Base-by-base conservation (phyloP, 345 rosid species). In the Cochlearia excelsa region DNA sequence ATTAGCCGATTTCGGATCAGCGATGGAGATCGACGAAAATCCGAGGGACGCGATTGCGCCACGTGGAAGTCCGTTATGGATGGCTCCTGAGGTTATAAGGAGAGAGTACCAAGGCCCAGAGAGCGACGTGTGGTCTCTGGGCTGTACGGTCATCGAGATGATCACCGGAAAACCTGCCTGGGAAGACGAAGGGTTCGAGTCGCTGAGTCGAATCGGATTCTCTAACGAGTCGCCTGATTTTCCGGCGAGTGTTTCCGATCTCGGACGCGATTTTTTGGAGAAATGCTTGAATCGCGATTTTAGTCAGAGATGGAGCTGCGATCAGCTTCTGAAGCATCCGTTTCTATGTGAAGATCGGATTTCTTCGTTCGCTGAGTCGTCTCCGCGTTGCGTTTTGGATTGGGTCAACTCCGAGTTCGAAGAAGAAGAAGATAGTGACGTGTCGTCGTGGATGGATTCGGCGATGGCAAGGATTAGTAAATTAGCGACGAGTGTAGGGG, bases 81-180 rank as follows among this genome's bases (percentile, higher is more conserved):
- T 88, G 94, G 96, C 96, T 10, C 96, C 96, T 66, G 96, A 88
- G 80, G 96, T 85, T 58, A 56, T 88, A 26, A 78, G 86, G 35
- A 53, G 84, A 1, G 88, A 83, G 67, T 75, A 26, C 26, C 93
- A 80, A 74, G 90, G 94, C 3, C 84, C 90, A 47, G 80, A 84
- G 63, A 85, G 96, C 30, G 96, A 88, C 34, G 81, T 88, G 0
- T 88, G 96, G 96, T 82, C 93, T 9, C 41, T 88, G 9, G 93
- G 94, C 1, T 83, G 93, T 65, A 84, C 96, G 9, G 43, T 84
- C 29, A 73, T 88, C 34, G 96, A 85, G 78, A 85, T 88, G 80
- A 27, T 83, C 54, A 82, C 90, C 2, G 86, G 90, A 2, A 78
- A 75, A 63, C 86, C 86, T 0, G 84, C 84, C 5, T 88, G 93